Evolutionary conservation across 495 filamentous ascomycete genomes (phyloP).

Genomic region (Bacidia rubella): DNA sequence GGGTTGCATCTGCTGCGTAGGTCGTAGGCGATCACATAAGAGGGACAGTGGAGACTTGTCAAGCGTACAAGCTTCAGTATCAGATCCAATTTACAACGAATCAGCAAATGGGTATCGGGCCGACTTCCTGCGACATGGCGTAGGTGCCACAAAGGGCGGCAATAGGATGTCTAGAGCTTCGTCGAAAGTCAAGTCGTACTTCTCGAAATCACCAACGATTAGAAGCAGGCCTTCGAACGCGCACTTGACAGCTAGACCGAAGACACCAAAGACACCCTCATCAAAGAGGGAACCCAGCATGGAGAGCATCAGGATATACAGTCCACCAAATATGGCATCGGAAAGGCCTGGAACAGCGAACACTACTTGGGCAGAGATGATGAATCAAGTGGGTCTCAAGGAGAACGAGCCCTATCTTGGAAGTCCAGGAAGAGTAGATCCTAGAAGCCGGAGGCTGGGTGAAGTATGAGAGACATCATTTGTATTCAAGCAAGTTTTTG

Average conservation of each 20-base stretch:
- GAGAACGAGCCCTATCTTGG: conserved; percentile 27
- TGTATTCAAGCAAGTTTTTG: neutral
- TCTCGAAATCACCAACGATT: conserved; percentile 15
- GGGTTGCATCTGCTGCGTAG: conserved; percentile 31
- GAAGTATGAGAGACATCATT: conserved; percentile 2
- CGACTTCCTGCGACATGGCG: conserved; percentile 36
- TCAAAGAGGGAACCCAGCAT: conserved; percentile 37
- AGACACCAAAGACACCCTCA: conserved; percentile 17
- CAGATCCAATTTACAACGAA: conserved; percentile 39
- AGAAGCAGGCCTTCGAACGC: conserved; percentile 5
- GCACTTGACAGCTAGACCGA: conserved; percentile 11
- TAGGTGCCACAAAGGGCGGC: conserved; percentile 10
- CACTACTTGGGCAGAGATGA: conserved; percentile 54
- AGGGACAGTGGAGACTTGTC: conserved; percentile 22
- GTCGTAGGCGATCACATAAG: conserved; percentile 21
- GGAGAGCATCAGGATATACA: conserved; percentile 59
- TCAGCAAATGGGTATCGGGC: conserved; percentile 36
- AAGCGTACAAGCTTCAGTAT: conserved; percentile 34
- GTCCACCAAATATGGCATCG: conserved; percentile 38
- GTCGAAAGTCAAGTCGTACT: conserved; percentile 17
- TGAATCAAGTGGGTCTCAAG: conserved; percentile 42
- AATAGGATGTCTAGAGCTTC: conserved; percentile 7
- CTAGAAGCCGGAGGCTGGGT: conserved; percentile 5
- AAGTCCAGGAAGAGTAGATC: conserved; percentile 16
- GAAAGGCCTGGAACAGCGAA: conserved; percentile 28